A percentile compares a stretch with the other conserved stretches of the same genome.
Conservation (phyloP, 1,284 basidiomycete species). For the Mycena sp. region DNA sequence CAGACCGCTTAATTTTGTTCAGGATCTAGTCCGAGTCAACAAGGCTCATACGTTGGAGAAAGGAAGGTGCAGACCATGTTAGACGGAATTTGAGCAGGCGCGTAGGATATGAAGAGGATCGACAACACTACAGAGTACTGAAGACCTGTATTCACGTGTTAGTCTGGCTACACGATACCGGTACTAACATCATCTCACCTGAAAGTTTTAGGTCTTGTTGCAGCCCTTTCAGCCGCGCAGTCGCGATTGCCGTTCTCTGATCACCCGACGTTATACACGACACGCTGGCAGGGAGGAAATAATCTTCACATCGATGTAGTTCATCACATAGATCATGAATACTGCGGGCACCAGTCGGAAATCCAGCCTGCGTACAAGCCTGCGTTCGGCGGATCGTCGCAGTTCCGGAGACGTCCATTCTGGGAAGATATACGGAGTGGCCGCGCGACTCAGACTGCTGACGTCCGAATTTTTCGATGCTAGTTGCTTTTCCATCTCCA, state of each 20-base stretch:
- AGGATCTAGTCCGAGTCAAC: slow-evolving; percentile 51
- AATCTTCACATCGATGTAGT: slow-evolving; percentile 76
- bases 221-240: slow-evolving; percentile 33
- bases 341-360: slow-evolving; percentile 67
- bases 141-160: slow-evolving; percentile 14
- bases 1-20: slow-evolving; percentile 62
- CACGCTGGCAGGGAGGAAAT: too few relatives aligned
- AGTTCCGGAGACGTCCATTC: too few relatives aligned
- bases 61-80: slow-evolving; percentile 13
- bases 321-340: slow-evolving; percentile 71
- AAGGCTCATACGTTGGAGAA: too few relatives aligned
- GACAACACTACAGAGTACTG: slow-evolving; percentile 14
- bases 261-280: not conserved
- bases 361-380: slow-evolving; percentile 64
- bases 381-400: too few relatives aligned
- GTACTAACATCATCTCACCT: slow-evolving; percentile 2
- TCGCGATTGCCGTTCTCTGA: slow-evolving; percentile 31
- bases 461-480: too few relatives aligned
- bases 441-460: too few relatives aligned
- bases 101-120: not conserved
- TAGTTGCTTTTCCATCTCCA: too few relatives aligned
- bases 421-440: too few relatives aligned
- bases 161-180: not conserved
- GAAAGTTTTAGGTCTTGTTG: slow-evolving; percentile 32
- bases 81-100: slow-evolving; percentile 12